Conservation (phyloP, 371 early-diverging fungal genomes). For the Nematocida homosporus region DNA sequence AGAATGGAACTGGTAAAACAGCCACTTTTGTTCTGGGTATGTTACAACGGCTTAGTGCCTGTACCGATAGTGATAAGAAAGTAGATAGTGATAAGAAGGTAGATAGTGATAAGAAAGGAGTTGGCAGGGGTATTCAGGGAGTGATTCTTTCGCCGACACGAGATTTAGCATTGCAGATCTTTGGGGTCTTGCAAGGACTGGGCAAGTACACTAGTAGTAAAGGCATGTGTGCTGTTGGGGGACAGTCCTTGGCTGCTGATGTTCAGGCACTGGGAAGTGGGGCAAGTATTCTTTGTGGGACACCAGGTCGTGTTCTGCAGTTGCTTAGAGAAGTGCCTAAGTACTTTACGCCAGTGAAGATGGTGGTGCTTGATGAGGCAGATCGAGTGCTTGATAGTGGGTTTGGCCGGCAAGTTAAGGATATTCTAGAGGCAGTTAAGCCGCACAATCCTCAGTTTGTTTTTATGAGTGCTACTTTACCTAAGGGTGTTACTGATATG, state of each 20-base stretch:
- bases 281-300: slow-evolving; percentile 34
- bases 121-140: slow-evolving; percentile 66
- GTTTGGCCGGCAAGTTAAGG: slow-evolving; percentile 80
- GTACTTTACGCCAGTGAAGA: slow-evolving; percentile 75
- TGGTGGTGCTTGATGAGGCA: slow-evolving; percentile 96
- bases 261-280: slow-evolving; percentile 71
- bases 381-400: slow-evolving; percentile 96
- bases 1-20: slow-evolving; percentile 97
- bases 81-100: no score
- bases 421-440: slow-evolving; percentile 50
- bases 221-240: slow-evolving; percentile 91
- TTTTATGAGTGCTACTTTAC: slow-evolving; percentile 64
- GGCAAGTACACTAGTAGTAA: slow-evolving; percentile 80
- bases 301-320: slow-evolving; percentile 45
- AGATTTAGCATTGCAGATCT: slow-evolving; percentile 76
- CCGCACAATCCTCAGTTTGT: slow-evolving; percentile 37
- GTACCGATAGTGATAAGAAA: slow-evolving; percentile 72
- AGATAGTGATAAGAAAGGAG: no score
- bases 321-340: slow-evolving; percentile 20
- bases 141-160: slow-evolving; percentile 82
- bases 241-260: slow-evolving; percentile 86
- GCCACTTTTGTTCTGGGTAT: slow-evolving; percentile 84
- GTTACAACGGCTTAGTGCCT: slow-evolving; percentile 75
- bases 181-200: slow-evolving; percentile 11
- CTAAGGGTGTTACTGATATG: slow-evolving; percentile 50